Base-by-base conservation (phyloP, 257 asterid genomes). In the Ballota nigra region DNA sequence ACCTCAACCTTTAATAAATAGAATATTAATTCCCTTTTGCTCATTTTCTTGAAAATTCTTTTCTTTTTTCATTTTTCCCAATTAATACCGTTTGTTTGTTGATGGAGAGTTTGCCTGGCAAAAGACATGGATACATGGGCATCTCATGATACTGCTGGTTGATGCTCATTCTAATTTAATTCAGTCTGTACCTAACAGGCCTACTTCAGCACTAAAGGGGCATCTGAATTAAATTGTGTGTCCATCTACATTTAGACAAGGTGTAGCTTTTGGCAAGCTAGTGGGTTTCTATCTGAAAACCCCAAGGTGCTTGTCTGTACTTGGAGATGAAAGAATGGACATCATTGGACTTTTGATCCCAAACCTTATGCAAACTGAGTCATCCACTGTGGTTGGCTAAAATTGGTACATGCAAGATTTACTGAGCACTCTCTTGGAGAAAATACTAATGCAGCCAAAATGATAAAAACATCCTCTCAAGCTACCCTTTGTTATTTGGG, bases 81-180 rank as follows among this genome's bases (percentile, higher is more conserved):
- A 47, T 34, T 10, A 43, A n/a, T 66, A 5, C 18, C 41, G 20
- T 23, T 73, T 33, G 70, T 56, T 28, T 24, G 20, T 20, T 57
- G 52, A 20, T 43, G 55, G 38, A 59, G 33, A 59, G 73, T 63
- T 72, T 5, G 64, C 10, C 8, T 47, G 76, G 28, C 58, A 73
- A 13, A 19, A 33, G 79, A 69, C 83, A 79, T 20, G 60, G 45
- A 38, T 72, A 28, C 75, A 64, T 74, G 80, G 60, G 8, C 10
- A 28, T 75, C 77, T 57, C 74, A 78, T 71, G 80, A 69, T 77
- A 65, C 59, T 83, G 79, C 45, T 81, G 77, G 69, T 68, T 65
- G 77, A 45, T 71, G 72, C 76, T 51, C 47, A 52, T 24, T 22
- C 59, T 10, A 26, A 77, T 81, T 68, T 65, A 73, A 51, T 68